phyloP scores from a whole-genome alignment of 2,329 filamentous ascomycete genomes.

The Volutella citrinella region DNA sequence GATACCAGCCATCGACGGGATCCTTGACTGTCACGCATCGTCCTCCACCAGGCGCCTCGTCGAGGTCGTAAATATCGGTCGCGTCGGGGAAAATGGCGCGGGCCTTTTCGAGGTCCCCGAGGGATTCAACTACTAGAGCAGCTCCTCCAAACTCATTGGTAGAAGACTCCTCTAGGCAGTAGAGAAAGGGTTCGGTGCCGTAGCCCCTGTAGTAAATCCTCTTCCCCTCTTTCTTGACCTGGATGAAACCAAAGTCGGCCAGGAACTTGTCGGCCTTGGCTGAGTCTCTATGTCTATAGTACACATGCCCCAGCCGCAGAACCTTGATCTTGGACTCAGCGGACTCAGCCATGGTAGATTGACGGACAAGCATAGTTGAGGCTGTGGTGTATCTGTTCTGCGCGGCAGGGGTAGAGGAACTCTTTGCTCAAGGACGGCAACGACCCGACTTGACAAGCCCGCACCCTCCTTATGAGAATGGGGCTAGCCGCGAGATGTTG shows the following conservation, averaged over 20 bases:
- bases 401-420: no score
- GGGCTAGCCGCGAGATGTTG: no score
- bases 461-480: no score
- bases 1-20: conserved; percentile 53
- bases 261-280: conserved; percentile 39
- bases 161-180: conserved; percentile 48
- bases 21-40: conserved; percentile 50
- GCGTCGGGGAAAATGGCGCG: conserved; percentile 44
- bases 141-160: conserved; percentile 54
- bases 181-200: conserved; percentile 56
- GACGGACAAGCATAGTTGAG: no score
- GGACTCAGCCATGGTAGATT: no score
- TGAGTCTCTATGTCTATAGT: conserved; percentile 47
- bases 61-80: conserved; percentile 44
- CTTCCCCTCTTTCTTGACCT: conserved; percentile 35
- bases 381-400: no score
- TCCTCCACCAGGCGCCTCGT: conserved; percentile 50
- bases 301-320: conserved; percentile 33
- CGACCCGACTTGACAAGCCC: no score
- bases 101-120: conserved; percentile 52
- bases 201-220: conserved; percentile 60
- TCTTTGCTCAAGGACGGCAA: no score
- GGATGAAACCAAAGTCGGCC: conserved; percentile 47
- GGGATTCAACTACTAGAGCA: conserved; percentile 55
- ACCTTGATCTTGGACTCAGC: background rate